Conservation (phyloP, 164 flowering plant genomes). For the Amborella trichopoda region DNA sequence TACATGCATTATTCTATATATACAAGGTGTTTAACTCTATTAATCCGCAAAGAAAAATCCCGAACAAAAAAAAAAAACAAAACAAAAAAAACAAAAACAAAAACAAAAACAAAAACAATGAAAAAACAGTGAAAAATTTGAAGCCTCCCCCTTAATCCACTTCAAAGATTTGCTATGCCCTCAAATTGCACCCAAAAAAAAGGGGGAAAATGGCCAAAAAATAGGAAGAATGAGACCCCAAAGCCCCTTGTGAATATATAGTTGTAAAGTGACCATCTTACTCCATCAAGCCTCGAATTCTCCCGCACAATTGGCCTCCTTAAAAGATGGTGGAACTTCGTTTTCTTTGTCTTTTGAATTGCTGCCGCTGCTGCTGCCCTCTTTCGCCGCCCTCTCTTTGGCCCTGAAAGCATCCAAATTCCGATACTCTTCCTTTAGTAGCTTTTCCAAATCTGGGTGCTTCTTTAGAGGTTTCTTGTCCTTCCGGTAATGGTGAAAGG, state of each 20-base stretch:
- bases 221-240: no score
- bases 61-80: no score
- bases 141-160: background rate
- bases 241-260: constrained; percentile 3
- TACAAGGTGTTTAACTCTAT: constrained; percentile 12
- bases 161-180: background rate
- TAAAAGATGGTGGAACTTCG: constrained; percentile 4
- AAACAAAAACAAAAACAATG: constrained; percentile 7
- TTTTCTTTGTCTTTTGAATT: constrained; percentile 3
- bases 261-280: no score
- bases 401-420: constrained; percentile 69
- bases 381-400: constrained; percentile 28
- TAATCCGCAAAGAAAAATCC: constrained; percentile 9
- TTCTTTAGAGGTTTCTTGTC: constrained; percentile 39
- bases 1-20: constrained; percentile 7
- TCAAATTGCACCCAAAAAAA: background rate
- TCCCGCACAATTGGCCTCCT: constrained; percentile 11
- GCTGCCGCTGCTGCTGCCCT: constrained; percentile 10
- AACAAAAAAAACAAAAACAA: constrained; percentile 12
- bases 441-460: constrained; percentile 65
- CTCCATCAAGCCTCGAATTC: no score
- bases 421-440: constrained; percentile 69
- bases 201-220: no score
- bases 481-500: constrained; percentile 71
- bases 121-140: background rate